Base-by-base conservation (phyloP, 2,329 filamentous ascomycete species). In the Cladophialophora immunda region DNA sequence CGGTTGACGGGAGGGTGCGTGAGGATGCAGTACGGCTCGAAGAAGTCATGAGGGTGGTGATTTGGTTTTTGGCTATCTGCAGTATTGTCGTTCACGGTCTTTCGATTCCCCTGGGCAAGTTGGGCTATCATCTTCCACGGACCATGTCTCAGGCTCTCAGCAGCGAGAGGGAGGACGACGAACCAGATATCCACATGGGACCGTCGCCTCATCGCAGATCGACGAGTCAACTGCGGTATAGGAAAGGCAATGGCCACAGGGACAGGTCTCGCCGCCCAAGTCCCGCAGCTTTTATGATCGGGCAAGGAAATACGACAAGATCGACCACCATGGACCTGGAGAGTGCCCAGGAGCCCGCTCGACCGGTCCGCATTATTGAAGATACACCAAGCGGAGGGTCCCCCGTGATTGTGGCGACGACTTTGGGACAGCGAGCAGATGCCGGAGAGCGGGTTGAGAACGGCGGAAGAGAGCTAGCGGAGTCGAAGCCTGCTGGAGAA, bases 1-100 rank as follows among this genome's bases (percentile, higher is more conserved):
- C 84, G 0, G 85, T 88, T 7, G 81, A 91, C 60, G 89, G 87
- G 0, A 75, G 84, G 34, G 80, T 87, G 15, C 84, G 92, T 30
- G 81, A 84, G 38, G 92, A 96, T 75, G 90, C 92, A 0, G 78
- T 80, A 34, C 79, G 85, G 8, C 80, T 97, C 1, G 83, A 82
- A 4, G 91, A 96, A 69, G 83, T 87, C 0, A 85, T 92, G 60
- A 83, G 83, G 1, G 83, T 94, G 0, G 86, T 97, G 0, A 89
- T 97, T 19, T 97, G 93, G 93, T 97, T 97, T 74, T 79, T 97
- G 59, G 85, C 88, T 8, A 88, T 95, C 22, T 94, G 91, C 79
- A 95, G 92, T 71, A 90, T 97, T 67, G 91, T 93, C 81, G 84
- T 65, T 17, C 67, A 73, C 89, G 89, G 81, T 94, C 82, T 97